Evolutionary conservation across 2,329 filamentous ascomycete species (phyloP).

Genomic region (Plenodomus biglobosus): DNA sequence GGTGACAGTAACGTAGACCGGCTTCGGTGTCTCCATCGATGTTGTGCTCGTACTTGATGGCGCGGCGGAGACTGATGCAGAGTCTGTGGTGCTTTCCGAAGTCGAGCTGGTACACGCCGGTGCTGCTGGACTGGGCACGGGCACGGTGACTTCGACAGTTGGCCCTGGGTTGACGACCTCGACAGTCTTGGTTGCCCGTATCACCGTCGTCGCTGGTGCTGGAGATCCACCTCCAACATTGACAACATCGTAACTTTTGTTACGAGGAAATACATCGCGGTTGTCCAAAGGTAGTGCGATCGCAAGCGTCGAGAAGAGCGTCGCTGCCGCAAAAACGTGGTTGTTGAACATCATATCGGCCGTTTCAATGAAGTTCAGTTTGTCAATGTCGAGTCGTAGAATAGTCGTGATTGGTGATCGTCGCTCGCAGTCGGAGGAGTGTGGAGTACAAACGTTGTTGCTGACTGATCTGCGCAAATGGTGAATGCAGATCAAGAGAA

Average conservation of each 20-base stretch:
- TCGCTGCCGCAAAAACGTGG: constrained; percentile 19
- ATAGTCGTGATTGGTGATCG: background rate
- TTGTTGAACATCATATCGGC: constrained; percentile 32
- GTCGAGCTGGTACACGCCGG: constrained; percentile 1
- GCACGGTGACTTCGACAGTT: constrained; percentile 21
- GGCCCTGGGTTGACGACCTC: constrained; percentile 25
- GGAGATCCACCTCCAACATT: constrained; percentile 44
- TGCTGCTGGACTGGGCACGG: constrained; percentile 3
- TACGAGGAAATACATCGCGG: constrained; percentile 22
- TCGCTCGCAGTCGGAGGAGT: background rate
- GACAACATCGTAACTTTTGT: constrained; percentile 43
- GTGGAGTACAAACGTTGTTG: background rate
- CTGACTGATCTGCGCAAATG: background rate
- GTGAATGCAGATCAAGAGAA: background rate
- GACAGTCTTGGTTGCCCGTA: constrained; percentile 31
- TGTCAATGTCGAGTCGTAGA: background rate
- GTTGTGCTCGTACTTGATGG: constrained; percentile 1
- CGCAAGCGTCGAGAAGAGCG: constrained; percentile 25
- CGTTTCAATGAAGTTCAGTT: background rate
- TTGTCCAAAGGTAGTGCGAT: constrained; percentile 32
- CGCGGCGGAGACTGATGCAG: background rate
- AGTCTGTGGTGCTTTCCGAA: constrained; percentile 4
- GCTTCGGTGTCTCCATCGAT: constrained; percentile 20
- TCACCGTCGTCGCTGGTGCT: constrained; percentile 25
- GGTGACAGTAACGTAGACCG: constrained; percentile 35